Evolutionary conservation across 1,284 basidiomycete genomes (phyloP).

Genomic region (Ganoderma resinaceum): DNA sequence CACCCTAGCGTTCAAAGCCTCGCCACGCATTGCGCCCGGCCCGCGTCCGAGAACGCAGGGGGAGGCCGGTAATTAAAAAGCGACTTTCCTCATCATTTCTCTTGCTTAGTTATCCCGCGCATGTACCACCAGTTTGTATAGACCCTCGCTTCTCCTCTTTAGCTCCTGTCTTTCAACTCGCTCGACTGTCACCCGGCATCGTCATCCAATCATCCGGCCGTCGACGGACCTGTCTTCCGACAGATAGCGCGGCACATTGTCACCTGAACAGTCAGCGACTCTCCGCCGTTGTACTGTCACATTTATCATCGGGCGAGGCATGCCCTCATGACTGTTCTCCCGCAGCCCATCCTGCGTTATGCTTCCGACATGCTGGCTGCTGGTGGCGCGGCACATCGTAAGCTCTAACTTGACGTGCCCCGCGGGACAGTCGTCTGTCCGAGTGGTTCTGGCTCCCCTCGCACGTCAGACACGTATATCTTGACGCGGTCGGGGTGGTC

Average conservation of each 20-base stretch:
- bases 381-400: background rate
- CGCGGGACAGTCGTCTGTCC: background rate
- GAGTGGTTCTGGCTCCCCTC: background rate
- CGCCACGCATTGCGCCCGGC: background rate
- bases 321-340: background rate
- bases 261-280: background rate
- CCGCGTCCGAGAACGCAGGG: background rate
- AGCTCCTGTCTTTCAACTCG: constrained; percentile 1
- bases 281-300: background rate
- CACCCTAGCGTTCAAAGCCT: background rate
- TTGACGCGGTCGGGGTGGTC: constrained; percentile 10
- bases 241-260: background rate
- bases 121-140: background rate
- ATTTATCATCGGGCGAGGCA: background rate
- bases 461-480: constrained; percentile 13
- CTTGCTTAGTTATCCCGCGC: background rate
- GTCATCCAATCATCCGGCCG: background rate
- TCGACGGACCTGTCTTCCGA: background rate
- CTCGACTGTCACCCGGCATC: background rate
- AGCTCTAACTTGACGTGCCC: constrained; percentile 4
- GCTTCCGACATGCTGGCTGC: background rate
- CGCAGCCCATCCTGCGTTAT: background rate
- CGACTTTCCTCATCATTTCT: background rate
- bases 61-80: background rate
- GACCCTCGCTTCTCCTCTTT: background rate